Evolutionary conservation across 2,329 filamentous ascomycete genomes (phyloP).

Genomic region (Alternaria incomplexa): DNA sequence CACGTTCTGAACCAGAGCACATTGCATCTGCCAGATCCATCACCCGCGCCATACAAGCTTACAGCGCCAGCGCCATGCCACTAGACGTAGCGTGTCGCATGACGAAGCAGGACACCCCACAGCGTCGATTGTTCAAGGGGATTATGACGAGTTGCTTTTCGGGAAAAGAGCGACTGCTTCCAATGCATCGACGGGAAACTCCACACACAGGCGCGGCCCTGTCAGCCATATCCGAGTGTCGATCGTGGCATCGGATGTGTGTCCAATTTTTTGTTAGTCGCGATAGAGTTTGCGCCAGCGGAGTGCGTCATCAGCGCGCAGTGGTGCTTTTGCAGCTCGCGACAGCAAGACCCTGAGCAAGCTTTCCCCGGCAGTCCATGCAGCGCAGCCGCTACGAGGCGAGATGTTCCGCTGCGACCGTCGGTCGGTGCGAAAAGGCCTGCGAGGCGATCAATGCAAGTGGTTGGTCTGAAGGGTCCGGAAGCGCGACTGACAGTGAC

Average conservation of each 20-base stretch:
- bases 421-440: constrained; percentile 19
- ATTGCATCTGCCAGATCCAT: constrained; percentile 30
- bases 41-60: constrained; percentile 26
- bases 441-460: constrained; percentile 20
- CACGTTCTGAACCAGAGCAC: constrained; percentile 21
- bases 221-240: constrained; percentile 44
- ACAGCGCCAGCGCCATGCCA: constrained; percentile 25
- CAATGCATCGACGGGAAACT: constrained; percentile 18
- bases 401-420: constrained; percentile 20
- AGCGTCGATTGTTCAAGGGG: constrained; percentile 15
- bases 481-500: constrained; percentile 41
- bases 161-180: constrained; percentile 9
- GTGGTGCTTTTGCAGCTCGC: constrained; percentile 13
- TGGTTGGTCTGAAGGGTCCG: constrained; percentile 35
- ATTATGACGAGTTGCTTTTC: constrained; percentile 14
- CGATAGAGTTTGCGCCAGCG: constrained; percentile 16
- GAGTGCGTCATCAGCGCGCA: constrained; percentile 10
- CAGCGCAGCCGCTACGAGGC: constrained; percentile 14
- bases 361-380: constrained; percentile 22
- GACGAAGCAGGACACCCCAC: constrained; percentile 26
- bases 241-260: constrained; percentile 37
- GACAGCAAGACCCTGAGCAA: constrained; percentile 21
- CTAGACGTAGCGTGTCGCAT: constrained; percentile 19
- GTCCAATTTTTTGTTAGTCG: constrained; percentile 8
- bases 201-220: constrained; percentile 18